phyloP scores from a whole-genome alignment of 192 early-diverging fungal species.

The Umbelopsis ramanniana region DNA sequence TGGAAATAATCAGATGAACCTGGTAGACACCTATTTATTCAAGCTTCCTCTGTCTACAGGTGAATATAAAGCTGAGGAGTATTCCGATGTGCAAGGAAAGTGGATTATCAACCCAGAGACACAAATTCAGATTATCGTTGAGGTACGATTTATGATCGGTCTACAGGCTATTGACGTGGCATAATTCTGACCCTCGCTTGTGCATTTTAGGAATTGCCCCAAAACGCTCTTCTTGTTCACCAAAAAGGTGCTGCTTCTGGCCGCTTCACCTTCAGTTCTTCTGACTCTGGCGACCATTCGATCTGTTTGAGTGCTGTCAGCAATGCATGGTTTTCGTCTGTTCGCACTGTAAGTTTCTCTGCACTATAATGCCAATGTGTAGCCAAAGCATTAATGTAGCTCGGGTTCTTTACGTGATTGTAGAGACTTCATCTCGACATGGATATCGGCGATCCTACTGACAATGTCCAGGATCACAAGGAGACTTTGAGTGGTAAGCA shows the following conservation, averaged over 20 bases:
- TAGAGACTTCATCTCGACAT: conserved; percentile 54
- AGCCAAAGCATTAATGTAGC: conserved; percentile 30
- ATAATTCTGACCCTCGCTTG: not conserved
- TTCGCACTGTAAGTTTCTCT: conserved; percentile 59
- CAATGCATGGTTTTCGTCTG: conserved; percentile 73
- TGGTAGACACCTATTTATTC: not conserved
- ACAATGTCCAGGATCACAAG: conserved; percentile 34
- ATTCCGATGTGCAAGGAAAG: conserved; percentile 61
- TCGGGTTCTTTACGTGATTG: conserved; percentile 11
- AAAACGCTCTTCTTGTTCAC: conserved; percentile 65
- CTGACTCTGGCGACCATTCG: conserved; percentile 86
- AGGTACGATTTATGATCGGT: conserved; percentile 49
- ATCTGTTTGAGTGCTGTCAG: conserved; percentile 82
- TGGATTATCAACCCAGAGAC: conserved; percentile 66
- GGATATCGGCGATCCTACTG: conserved; percentile 48
- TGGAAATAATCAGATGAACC: not conserved
- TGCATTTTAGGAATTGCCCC: conserved; percentile 50
- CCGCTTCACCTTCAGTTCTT: conserved; percentile 90
- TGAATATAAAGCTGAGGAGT: conserved; percentile 83
- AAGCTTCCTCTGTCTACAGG: conserved; percentile 35
- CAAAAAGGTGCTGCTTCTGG: conserved; percentile 75
- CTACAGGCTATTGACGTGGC: not conserved
- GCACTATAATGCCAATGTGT: not conserved
- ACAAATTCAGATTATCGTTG: conserved; percentile 75
- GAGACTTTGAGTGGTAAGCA: conserved; percentile 43